phyloP scores from a whole-genome alignment of 1,284 basidiomycete species.

The Cryptococcus sp. region DNA sequence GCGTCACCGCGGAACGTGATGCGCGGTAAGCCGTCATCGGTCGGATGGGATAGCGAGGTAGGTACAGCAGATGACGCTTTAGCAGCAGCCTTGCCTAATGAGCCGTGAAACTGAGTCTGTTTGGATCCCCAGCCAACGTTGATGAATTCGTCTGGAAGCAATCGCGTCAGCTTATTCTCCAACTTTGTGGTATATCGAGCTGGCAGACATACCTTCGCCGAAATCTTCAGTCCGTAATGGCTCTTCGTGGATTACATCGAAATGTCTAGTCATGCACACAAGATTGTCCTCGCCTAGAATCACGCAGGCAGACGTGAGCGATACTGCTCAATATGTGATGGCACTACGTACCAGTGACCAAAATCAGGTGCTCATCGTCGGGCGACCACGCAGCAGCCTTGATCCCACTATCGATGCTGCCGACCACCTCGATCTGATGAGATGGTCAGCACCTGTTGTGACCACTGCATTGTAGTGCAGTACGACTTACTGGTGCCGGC shows the following conservation, averaged over 20 bases:
- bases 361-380: slow-evolving; percentile 78
- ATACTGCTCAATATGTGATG: not conserved
- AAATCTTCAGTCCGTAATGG: slow-evolving; percentile 73
- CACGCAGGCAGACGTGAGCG: not conserved
- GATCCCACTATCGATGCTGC: slow-evolving; percentile 82
- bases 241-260: slow-evolving; percentile 82
- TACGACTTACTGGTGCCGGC: slow-evolving; percentile 39
- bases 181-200: slow-evolving; percentile 4
- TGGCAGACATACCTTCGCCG: slow-evolving; percentile 67
- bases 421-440: slow-evolving; percentile 68
- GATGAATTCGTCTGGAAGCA: slow-evolving; percentile 73
- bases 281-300: slow-evolving; percentile 72
- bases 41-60: slow-evolving; percentile 54
- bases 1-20: slow-evolving; percentile 95
- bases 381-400: slow-evolving; percentile 84
- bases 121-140: slow-evolving; percentile 98
- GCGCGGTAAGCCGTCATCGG: slow-evolving; percentile 71
- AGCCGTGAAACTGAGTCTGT: slow-evolving; percentile 96
- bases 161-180: slow-evolving; percentile 11
- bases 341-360: slow-evolving; percentile 69
- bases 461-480: not conserved
- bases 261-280: slow-evolving; percentile 83
- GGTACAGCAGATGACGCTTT: slow-evolving; percentile 40
- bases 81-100: slow-evolving; percentile 84
- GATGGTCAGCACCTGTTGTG: not conserved